These are phyloP conservation scores for Aspergillus wentii DNA, from an alignment of 495 filamentous ascomycete species.

Conservation along the genomic window DNA sequence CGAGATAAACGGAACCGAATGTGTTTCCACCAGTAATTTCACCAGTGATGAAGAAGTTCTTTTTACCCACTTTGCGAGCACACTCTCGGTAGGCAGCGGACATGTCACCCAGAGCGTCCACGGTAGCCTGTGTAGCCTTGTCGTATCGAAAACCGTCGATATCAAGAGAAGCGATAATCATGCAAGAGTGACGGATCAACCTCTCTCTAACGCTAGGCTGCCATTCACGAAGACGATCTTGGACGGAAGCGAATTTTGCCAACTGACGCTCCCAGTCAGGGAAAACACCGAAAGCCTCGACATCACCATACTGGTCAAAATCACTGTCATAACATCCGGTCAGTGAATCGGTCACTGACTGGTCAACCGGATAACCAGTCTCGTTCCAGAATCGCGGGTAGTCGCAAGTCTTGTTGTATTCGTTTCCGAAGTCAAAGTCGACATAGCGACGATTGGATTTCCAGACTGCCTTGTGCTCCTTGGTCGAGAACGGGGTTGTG, in stretches of 20 bases:
- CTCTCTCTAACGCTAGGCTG: conserved; percentile 53
- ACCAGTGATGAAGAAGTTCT: conserved; percentile 61
- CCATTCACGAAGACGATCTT: conserved; percentile 74
- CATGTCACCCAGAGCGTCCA: conserved; percentile 58
- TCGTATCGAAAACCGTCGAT: conserved; percentile 68
- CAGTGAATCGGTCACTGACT: conserved; percentile 38
- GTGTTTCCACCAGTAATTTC: conserved; percentile 62
- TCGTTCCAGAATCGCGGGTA: conserved; percentile 68
- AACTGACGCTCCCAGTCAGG: conserved; percentile 66
- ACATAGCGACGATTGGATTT: conserved; percentile 54
- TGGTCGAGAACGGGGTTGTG: conserved; percentile 54
- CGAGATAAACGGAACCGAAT: conserved; percentile 61
- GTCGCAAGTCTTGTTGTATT: conserved; percentile 52
- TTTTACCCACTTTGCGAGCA: conserved; percentile 50
- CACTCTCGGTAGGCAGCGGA: conserved; percentile 50
- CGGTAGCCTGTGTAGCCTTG: conserved; percentile 62
- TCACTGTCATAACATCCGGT: conserved; percentile 65
- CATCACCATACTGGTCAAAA: conserved; percentile 67
- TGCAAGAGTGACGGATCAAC: conserved; percentile 61
- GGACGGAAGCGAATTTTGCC: conserved; percentile 69
- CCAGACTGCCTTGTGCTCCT: conserved; percentile 56
- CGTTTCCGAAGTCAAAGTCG: conserved; percentile 60
- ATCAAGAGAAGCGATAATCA: conserved; percentile 59
- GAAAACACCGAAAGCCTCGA: conserved; percentile 63
- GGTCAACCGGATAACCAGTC: conserved; percentile 49